Base-by-base conservation (phyloP, 2,329 filamentous ascomycete species). In the Bipolaris victoriae region DNA sequence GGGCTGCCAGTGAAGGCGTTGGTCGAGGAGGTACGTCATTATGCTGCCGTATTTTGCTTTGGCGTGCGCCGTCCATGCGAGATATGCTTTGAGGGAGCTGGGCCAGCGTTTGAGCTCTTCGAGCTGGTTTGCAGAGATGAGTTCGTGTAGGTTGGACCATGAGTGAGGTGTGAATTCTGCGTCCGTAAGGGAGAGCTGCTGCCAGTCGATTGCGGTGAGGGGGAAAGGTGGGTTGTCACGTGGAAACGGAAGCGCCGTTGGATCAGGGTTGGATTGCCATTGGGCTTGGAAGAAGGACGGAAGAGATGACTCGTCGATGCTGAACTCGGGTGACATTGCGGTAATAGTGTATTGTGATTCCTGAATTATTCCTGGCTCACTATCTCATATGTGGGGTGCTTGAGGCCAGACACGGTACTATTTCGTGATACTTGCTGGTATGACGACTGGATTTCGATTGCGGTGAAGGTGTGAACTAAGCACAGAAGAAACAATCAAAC, bases 61-160 rank as follows among this genome's bases (percentile, higher is more conserved):
- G 39, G 81, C 83, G 35, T 81, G 74, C 39, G 76, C 74, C 3
- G 82, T 82, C 85, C 86, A 88, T 31, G 79, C 78, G n/a, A 87
- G 78, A 67, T 88, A 88, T 51, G 82, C 81, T 68, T 79, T 79
- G 15, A 87, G 77, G 62, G 86, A 82, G 60, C 83, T 85, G 20
- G 86, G 86, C 71, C 81, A 82, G 62, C 86, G 83, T 68, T 84
- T 86, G 10, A 88, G 77, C 33, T 81, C 74, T 58, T 82, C 81
- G 53, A 88, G 83, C 57, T 81, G 78, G 66, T 85, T 83, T 36
- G 78, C 76, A 16, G 77, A 76, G 50, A 77, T 74, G 7, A 76
- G 64, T 7, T 62, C 36, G 31, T 59, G 61, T n/a, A 77, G 56
- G 26, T 74, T 62, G 10, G 66, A 52, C 75, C 75, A 77, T 0